Evolutionary conservation across 768 basidiomycete genomes (phyloP), one percentile per base, ranked within the genome.

Genomic region (Heimioporus sp.): DNA sequence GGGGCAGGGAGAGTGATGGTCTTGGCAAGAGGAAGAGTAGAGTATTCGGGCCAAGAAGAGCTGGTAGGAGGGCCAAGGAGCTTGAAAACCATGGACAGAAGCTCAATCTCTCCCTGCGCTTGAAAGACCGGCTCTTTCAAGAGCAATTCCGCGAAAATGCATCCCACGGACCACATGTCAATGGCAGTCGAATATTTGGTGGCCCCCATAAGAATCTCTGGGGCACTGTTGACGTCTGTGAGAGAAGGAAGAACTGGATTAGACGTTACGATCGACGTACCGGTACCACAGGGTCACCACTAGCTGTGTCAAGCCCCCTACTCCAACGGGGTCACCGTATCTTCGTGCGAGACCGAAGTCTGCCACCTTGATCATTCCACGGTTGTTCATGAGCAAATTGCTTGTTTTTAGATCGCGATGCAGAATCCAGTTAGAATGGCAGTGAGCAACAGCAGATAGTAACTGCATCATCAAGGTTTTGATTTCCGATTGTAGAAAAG

Each of bases 211-310:
- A 99, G 77, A 43, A 99, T 90, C 74, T 98, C 97, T 2, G 97
- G 97, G 9, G 95, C 91, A 37, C 94, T 97, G 65, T 43, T 39
- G 21, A 43, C 38, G 24, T 31, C 42, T 46, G 53, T 50, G 20
- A 50, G 56, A 51, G 42, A 63, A 46, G 48, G 45, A 48, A 30
- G 54, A 54, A 45, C 39, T 2, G 32, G 6, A 53, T 43, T 43
- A 52, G 46, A 59, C 50, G 53, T 42, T 41, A 49, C 47, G 7
- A 5, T 42, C 41, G 31, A 68, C 85, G 55, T 70, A 94, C 96
- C 96, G 83, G 73, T 99, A 99, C 97, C 97, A 99, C 28, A 99
- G 76, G 2, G 97, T 99, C 13, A 99, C 97, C 2, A 99, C 97
- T 15, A 99, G 80, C 64, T 98, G 97, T 5, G 97, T 99, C 81